These are phyloP conservation scores for Ogataea angusta DNA, from an alignment of 805 yeast genomes.

Conservation along the genomic window DNA sequence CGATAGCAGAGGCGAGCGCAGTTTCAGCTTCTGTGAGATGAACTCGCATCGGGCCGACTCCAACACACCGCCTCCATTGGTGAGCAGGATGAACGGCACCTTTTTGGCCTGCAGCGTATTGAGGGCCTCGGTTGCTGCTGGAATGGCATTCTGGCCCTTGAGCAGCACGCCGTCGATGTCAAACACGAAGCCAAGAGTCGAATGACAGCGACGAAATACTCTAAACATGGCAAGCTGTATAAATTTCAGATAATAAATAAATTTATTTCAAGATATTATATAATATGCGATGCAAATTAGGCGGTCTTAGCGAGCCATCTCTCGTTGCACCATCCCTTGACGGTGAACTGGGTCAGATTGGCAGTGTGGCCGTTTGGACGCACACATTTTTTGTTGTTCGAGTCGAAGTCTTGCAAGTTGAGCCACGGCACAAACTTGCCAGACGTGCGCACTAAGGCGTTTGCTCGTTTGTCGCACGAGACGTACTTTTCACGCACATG, in stretches of 20 bases:
- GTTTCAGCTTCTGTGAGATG: conserved; percentile 38
- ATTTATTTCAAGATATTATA: not conserved
- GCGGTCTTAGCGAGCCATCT: conserved; percentile 37
- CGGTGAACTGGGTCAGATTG: conserved; percentile 41
- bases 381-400: conserved; percentile 16
- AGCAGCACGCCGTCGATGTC: conserved; percentile 84
- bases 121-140: conserved; percentile 57
- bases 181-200: conserved; percentile 32
- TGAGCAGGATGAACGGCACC: conserved; percentile 77
- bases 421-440: conserved; percentile 31
- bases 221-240: conserved; percentile 1
- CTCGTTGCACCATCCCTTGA: conserved; percentile 48
- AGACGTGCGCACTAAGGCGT: conserved; percentile 24
- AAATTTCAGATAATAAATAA: no score
- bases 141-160: conserved; percentile 67
- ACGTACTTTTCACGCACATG: conserved; percentile 12
- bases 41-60: conserved; percentile 60
- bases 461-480: conserved; percentile 4
- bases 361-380: conserved; percentile 29
- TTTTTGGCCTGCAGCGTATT: conserved; percentile 42
- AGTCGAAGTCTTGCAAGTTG: conserved; percentile 21
- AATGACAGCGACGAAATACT: conserved; percentile 3
- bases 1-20: conserved; percentile 47
- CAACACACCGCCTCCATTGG: conserved; percentile 85
- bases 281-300: conserved; percentile 5